These are phyloP conservation scores for Aspergillus egyptiacus DNA, from an alignment of 495 filamentous ascomycete genomes.

Conservation along the genomic window DNA sequence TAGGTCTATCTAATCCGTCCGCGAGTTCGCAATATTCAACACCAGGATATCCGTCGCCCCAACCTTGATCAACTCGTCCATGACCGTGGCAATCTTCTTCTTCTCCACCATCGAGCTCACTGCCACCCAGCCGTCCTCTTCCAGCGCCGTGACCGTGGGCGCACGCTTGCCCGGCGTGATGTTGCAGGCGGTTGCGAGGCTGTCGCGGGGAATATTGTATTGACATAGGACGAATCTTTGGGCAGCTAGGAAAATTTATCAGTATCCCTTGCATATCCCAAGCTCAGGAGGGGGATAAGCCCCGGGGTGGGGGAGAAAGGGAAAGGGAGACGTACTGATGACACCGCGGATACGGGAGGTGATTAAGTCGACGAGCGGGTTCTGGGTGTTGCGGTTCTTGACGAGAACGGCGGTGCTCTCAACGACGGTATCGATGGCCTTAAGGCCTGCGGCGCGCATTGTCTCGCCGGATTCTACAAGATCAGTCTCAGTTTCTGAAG, in stretches of 20 bases:
- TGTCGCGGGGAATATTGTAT: conserved; percentile 76
- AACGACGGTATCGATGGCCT: conserved; percentile 89
- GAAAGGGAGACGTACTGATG: conserved; percentile 54
- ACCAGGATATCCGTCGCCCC: conserved; percentile 89
- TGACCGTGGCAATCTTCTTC: conserved; percentile 77
- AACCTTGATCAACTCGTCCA: conserved; percentile 77
- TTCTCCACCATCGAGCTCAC: conserved; percentile 92
- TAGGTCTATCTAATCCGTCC: conserved; percentile 48
- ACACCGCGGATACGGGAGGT: conserved; percentile 80
- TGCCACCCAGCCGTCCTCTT: conserved; percentile 88
- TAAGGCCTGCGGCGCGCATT: conserved; percentile 95
- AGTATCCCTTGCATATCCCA: not conserved
- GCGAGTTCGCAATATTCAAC: conserved; percentile 79
- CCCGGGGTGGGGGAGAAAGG: not conserved
- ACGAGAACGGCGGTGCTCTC: conserved; percentile 82
- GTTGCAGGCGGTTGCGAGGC: conserved; percentile 59
- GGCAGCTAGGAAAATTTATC: conserved; percentile 49
- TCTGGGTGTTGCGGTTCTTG: conserved; percentile 81
- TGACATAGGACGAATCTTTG: conserved; percentile 92
- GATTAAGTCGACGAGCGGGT: conserved; percentile 75
- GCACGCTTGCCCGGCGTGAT: conserved; percentile 95
- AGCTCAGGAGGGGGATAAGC: not conserved
- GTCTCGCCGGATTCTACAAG: conserved; percentile 88
- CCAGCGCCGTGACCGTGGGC: conserved; percentile 80
- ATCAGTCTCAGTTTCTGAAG: too few relatives aligned